Evolutionary conservation across 805 yeast genomes (phyloP), one percentile per base, ranked within the genome.

Genomic region (Pichia kluyveri): DNA sequence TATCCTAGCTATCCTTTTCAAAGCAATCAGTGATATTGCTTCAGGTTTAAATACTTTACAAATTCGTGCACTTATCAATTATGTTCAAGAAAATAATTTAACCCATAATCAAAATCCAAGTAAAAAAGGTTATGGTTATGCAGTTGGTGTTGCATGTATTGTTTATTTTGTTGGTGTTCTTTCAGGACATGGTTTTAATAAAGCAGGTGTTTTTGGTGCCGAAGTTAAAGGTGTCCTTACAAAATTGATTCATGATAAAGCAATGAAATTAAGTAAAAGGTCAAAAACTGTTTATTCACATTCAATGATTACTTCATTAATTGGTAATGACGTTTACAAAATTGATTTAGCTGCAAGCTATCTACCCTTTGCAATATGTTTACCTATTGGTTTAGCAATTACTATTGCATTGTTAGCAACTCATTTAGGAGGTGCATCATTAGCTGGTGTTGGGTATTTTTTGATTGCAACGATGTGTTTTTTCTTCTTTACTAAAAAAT

Each of bases 271-370:
- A n/a, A 76, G 80, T 50, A 73, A 79, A 12, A 70, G 69, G 44
- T 76, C 90, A 3, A 74, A 74, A 46, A 75, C 75, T 53, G 69
- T 73, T 50, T 86, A 67, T 58, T 81, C 95, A 1, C 72, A 79
- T 28, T 83, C 91, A 41, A 79, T 76, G 51, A 75, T 89, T 48
- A 86, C 95, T 32, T 80, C 89, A 10, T 66, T 87, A 61, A 76
- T 88, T 61, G 86, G 93, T 52, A 81, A 95, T 2, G 96, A 89
- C 61, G 69, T 88, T 37, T 76, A 90, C 15, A 78, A 96, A 59
- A 73, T 89, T 34, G 96, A 87, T 63, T 73, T 85, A 54, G 88
- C 89, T 8, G 63, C 80, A n/a, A 79, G 77, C 5, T 83, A 81
- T 53, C 79, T 81, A 57, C 84, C 85, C 5, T 79, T 82, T 58